Conservation (phyloP, 2,329 filamentous ascomycete genomes). For the Colletotrichum spinosum region DNA sequence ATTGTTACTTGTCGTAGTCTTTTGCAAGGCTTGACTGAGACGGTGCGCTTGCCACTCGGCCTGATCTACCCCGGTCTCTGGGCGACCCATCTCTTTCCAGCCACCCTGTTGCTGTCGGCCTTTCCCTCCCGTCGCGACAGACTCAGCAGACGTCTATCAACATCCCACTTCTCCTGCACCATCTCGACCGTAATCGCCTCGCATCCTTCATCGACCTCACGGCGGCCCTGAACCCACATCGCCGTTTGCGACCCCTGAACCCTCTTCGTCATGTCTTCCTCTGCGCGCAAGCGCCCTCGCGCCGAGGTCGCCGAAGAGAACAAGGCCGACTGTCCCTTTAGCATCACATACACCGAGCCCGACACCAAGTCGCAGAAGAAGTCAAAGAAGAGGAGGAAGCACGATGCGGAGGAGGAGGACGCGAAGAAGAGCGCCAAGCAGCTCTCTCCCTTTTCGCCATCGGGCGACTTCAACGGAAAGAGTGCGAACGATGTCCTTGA, state of each 20-base stretch:
- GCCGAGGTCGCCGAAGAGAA: slow-evolving; percentile 58
- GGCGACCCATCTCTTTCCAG: slow-evolving; percentile 27
- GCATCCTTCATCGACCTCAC: background rate
- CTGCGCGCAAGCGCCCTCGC: slow-evolving; percentile 63
- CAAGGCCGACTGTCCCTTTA: slow-evolving; percentile 68
- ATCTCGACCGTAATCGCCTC: background rate
- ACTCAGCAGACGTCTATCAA: slow-evolving; percentile 17
- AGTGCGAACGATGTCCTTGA: slow-evolving; percentile 63
- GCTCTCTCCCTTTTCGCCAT: slow-evolving; percentile 64
- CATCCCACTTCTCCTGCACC: background rate
- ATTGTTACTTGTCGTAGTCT: slow-evolving; percentile 8
- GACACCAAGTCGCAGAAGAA: slow-evolving; percentile 61
- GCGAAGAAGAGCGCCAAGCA: slow-evolving; percentile 60
- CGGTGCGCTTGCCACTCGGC: slow-evolving; percentile 29
- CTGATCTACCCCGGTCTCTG: slow-evolving; percentile 28
- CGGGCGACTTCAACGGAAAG: slow-evolving; percentile 62
- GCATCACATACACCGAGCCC: slow-evolving; percentile 51
- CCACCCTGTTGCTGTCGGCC: slow-evolving; percentile 11
- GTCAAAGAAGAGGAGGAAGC: slow-evolving; percentile 56
- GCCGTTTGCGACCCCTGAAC: slow-evolving; percentile 24
- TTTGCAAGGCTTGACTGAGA: slow-evolving; percentile 14
- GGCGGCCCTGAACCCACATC: background rate
- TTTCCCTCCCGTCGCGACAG: slow-evolving; percentile 31
- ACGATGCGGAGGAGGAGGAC: slow-evolving; percentile 59
- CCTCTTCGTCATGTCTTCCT: slow-evolving; percentile 28